Evolutionary conservation across 2,329 filamentous ascomycete species (phyloP).

Genomic region (Beauveria rudraprayagi): DNA sequence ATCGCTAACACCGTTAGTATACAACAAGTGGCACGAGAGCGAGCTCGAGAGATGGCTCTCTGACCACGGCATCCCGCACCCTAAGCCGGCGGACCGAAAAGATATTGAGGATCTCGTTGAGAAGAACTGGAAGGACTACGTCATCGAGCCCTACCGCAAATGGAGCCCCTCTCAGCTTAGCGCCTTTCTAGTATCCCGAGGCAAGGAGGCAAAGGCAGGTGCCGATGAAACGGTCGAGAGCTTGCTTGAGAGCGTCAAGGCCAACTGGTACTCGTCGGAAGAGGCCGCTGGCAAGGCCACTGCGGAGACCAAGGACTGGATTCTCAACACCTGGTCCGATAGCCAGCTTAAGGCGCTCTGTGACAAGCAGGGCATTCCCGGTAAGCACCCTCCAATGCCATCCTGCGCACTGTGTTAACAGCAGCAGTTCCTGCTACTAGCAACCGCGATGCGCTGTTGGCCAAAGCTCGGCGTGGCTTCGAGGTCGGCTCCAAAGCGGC

Average conservation of each 20-base stretch:
- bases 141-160: constrained; percentile 64
- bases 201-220: constrained; percentile 58
- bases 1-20: constrained; percentile 47
- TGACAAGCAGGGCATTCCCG: constrained; percentile 76
- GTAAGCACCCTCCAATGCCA: constrained; percentile 25
- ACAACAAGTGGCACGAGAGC: constrained; percentile 98
- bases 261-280: constrained; percentile 69
- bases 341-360: constrained; percentile 90
- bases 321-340: constrained; percentile 91
- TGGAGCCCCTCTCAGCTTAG: constrained; percentile 67
- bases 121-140: constrained; percentile 76
- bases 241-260: constrained; percentile 61
- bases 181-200: constrained; percentile 62
- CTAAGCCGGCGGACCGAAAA: constrained; percentile 83
- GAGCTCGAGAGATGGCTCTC: constrained; percentile 96
- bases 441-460: constrained; percentile 72
- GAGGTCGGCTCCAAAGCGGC: constrained; percentile 64
- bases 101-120: constrained; percentile 88
- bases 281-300: constrained; percentile 68
- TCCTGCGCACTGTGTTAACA: not conserved
- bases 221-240: constrained; percentile 61
- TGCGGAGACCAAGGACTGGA: constrained; percentile 73
- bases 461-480: constrained; percentile 72
- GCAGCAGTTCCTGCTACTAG: constrained; percentile 68
- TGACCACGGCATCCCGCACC: constrained; percentile 85